Base-by-base conservation (phyloP, 2,329 filamentous ascomycete species). In the Whalleya microplaca region DNA sequence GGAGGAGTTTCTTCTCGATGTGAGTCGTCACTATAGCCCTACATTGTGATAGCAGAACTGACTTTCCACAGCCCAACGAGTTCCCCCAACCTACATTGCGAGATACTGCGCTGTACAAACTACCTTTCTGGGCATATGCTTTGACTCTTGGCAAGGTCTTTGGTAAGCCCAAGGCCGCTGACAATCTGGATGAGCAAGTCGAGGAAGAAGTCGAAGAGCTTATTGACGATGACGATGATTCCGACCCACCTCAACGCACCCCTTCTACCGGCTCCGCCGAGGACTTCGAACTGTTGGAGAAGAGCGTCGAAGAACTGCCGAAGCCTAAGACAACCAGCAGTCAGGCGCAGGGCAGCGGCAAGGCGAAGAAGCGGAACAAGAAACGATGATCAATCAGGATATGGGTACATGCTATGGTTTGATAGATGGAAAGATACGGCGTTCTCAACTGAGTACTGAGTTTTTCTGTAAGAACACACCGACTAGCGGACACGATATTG, bases 1-100 rank as follows among this genome's bases (percentile, higher is more conserved):
- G 29, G 84, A 90, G 64, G 91, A 97, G 71, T 96, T 88, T 71
- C 78, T 97, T 62, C 86, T 99, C 58, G 94, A 99, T 72, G 87
- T 97, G 77, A 81, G 89, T 84, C 21, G 27, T n/a, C 18, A n/a
- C 16, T 16, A 27, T 27, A 9, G 20, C 21, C 16, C n/a, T 16
- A 21, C 3, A 27, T 46, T 52, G 5, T 47, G n/a, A 27, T 23
- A 65, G 72, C 60, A 47, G 4, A 45, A 37, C 60, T 63, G 62
- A 62, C 43, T 4, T 2, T 10, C 16, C 32, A 48, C 61, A 94
- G 90, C 85, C 86, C 69, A 84, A 92, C 57, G 92, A 97, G 72
- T 87, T 99, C 58, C 80, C 83, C 44, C 79, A 82, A 63, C 95
- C 95, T 1, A 90, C 88, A 2, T 77, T 97, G 72, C 84, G 77